phyloP scores from a whole-genome alignment of 192 early-diverging fungal species.

The Nowakowskiella sp. region DNA sequence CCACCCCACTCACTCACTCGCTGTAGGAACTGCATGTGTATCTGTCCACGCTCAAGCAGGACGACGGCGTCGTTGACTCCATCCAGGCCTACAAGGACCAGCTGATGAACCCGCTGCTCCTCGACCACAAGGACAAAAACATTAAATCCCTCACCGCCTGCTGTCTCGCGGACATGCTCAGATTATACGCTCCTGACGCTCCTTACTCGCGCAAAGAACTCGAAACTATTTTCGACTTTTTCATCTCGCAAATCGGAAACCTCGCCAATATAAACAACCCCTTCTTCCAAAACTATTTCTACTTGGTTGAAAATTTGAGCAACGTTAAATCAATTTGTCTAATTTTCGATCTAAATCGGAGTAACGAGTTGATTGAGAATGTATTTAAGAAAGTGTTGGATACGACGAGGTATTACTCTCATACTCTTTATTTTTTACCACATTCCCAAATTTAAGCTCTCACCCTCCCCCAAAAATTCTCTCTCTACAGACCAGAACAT shows the following conservation, averaged over 20 bases:
- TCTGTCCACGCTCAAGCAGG: slow-evolving; percentile 67
- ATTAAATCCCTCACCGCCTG: slow-evolving; percentile 64
- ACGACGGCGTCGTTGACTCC: slow-evolving; percentile 59
- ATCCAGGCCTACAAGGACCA: slow-evolving; percentile 57
- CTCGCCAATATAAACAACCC: slow-evolving; percentile 48
- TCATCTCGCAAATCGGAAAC: slow-evolving; percentile 65
- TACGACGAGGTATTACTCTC: slow-evolving; percentile 38
- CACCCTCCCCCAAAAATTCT: neutral
- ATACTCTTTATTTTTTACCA: slow-evolving; percentile 6
- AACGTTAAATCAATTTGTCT: slow-evolving; percentile 75
- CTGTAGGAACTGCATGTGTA: slow-evolving; percentile 66
- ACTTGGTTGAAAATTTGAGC: slow-evolving; percentile 82
- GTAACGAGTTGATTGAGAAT: slow-evolving; percentile 64
- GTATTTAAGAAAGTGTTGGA: slow-evolving; percentile 70
- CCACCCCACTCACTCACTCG: neutral
- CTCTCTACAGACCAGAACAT: slow-evolving; percentile 44
- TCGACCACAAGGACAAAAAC: slow-evolving; percentile 72
- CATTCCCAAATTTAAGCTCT: neutral
- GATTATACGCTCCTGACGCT: slow-evolving; percentile 88
- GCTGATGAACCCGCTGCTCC: slow-evolving; percentile 56
- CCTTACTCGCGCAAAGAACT: slow-evolving; percentile 77
- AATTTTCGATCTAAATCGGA: slow-evolving; percentile 67
- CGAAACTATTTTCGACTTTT: slow-evolving; percentile 73
- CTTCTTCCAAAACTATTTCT: slow-evolving; percentile 67
- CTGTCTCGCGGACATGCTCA: slow-evolving; percentile 85